Conservation (phyloP, 495 filamentous ascomycete species). For the Haplographium delicatum region DNA sequence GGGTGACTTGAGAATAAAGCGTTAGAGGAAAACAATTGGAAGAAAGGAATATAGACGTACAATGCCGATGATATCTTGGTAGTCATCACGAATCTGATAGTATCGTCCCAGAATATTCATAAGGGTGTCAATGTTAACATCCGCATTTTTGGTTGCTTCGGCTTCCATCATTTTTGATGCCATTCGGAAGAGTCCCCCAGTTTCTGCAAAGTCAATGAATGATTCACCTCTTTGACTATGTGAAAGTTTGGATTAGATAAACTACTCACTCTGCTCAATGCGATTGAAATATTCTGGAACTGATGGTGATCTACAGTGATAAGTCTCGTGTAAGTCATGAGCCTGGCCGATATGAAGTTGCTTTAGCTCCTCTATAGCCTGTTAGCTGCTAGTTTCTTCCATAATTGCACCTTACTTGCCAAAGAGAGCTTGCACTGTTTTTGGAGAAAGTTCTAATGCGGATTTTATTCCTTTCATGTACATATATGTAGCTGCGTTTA, state of each 20-base stretch:
- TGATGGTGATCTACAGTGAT: constrained; percentile 24
- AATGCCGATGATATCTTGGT: constrained; percentile 8
- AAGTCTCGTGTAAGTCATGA: constrained; percentile 34
- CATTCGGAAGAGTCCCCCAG: constrained; percentile 35
- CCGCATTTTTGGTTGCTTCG: neutral
- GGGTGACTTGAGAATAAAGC: constrained; percentile 19
- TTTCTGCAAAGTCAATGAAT: constrained; percentile 22
- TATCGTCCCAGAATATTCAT: constrained; percentile 26
- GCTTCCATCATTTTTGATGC: constrained; percentile 24
- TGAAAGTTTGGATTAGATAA: neutral
- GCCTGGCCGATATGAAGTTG: constrained; percentile 33
- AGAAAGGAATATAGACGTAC: too few species aligned
- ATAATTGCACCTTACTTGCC: neutral
- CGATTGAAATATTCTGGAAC: constrained; percentile 33
- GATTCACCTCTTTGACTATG: neutral
- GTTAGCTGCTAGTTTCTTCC: neutral
- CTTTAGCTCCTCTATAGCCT: neutral
- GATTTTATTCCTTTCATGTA: constrained; percentile 31
- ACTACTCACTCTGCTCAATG: constrained; percentile 22
- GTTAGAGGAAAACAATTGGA: too few species aligned
- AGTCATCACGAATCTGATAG: constrained; percentile 37
- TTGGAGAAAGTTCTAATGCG: neutral
- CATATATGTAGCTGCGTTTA: constrained; percentile 47
- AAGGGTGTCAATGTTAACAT: constrained; percentile 15
- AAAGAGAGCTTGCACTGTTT: neutral